Evolutionary conservation across 768 basidiomycete genomes (phyloP), one percentile per base, ranked within the genome.

Genomic region (Xerocomus brunneocitrinus): DNA sequence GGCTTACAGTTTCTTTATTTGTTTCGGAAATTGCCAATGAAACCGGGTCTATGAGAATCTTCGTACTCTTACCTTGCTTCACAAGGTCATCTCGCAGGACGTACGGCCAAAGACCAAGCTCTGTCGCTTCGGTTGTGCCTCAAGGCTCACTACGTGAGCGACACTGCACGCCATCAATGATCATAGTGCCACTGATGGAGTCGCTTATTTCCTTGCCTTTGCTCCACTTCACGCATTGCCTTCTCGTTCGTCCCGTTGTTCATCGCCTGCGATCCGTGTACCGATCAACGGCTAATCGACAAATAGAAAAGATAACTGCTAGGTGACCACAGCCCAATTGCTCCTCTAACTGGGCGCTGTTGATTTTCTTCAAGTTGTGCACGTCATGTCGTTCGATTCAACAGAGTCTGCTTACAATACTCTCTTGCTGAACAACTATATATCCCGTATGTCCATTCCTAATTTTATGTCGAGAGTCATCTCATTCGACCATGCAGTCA

Each of bases 321-420:
- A 27, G 13, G 41, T 42, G 24, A 42, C 31, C n/a, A 32, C 30
- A 45, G n/a, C 19, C 9, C 19, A 13, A 19, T 46, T 9, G 14
- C 9, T 8, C 22, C 45, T 46, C 8, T 14, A 19, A 2, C 8
- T 8, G 13, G 24, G 14, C 44, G 6, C 16, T 19, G 24, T 25
- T 13, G 46, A 3, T 35, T 25, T 35, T 35, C 45, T 14, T 43
- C 42, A 28, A 43, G 27, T 24, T 35, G 40, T 25, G 14, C 24
- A 22, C 30, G 16, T 16, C 25, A 54, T 52, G 50, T 52, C 50
- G 14, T 52, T 43, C 27, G 43, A 38, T 52, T 6, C n/a, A 40
- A 40, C 24, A 19, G 22, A 45, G 8, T 30, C 50, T 5, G 13
- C 3, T 14, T 36, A 38, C 19, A 25, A 24, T 8, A n/a, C 43